These are phyloP conservation scores for Acanthamoeba sp. DNA, from an alignment of 208 protist species.

Conservation along the genomic window DNA sequence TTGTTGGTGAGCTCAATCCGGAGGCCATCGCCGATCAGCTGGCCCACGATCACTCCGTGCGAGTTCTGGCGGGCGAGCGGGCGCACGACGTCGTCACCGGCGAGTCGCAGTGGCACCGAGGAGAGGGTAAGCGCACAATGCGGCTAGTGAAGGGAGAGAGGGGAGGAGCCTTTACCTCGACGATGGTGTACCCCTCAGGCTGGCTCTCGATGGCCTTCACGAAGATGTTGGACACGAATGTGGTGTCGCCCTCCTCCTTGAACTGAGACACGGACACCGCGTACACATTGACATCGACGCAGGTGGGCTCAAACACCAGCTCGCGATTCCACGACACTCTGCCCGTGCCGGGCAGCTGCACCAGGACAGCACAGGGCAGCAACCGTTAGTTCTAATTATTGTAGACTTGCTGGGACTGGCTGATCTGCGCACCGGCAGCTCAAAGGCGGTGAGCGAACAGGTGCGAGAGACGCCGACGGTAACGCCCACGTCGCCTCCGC, in stretches of 20 bases:
- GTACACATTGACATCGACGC: constrained; percentile 42
- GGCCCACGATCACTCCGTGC: constrained; percentile 22
- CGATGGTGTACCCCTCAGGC: constrained; percentile 1
- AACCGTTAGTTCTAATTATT: not conserved
- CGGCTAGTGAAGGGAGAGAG: not conserved
- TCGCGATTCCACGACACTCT: constrained; percentile 3
- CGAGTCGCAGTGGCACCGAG: not conserved
- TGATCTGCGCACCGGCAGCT: not conserved
- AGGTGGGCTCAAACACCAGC: not conserved
- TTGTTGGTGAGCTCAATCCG: constrained; percentile 2
- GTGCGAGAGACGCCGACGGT: constrained; percentile 52
- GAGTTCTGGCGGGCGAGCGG: not conserved
- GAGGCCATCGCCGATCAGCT: constrained; percentile 46
- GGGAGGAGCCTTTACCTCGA: too few species aligned
- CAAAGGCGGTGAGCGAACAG: not conserved
- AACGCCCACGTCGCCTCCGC: not conserved
- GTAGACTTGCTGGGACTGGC: not conserved
- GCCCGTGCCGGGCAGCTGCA: not conserved
- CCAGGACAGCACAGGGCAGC: not conserved
- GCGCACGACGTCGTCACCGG: not conserved
- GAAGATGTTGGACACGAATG: constrained; percentile 56
- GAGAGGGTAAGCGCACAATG: not conserved
- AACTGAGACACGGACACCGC: constrained; percentile 44
- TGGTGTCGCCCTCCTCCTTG: constrained; percentile 29
- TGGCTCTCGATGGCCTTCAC: constrained; percentile 43